Conservation (phyloP, 768 basidiomycete species). For the Pisolithus microcarpus region DNA sequence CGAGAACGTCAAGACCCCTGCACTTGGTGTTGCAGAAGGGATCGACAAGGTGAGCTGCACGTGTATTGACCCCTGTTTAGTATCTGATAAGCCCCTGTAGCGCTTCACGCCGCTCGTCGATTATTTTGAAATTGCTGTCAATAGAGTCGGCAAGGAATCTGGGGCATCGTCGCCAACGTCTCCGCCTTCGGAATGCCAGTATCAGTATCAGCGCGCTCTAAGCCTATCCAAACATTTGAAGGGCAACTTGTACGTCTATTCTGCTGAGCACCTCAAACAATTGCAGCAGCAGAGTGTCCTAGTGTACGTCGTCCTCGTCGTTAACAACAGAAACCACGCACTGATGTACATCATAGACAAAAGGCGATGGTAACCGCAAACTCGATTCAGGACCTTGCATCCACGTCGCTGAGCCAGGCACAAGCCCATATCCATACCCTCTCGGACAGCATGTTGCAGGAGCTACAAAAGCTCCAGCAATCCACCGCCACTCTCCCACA, state of each 20-base stretch:
- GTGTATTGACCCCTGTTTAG: conserved; percentile 12
- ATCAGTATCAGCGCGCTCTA: conserved; percentile 72
- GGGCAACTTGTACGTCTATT: conserved; percentile 57
- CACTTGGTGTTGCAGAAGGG: conserved; percentile 52
- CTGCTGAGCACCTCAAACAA: conserved; percentile 65
- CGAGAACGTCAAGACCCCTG: conserved; percentile 57
- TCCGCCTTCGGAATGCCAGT: conserved; percentile 49
- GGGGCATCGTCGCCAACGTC: conserved; percentile 40
- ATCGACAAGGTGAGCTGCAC: conserved; percentile 57
- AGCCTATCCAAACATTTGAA: conserved; percentile 57
- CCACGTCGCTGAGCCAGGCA: conserved; percentile 48
- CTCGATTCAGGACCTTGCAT: conserved; percentile 51
- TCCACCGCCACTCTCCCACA: conserved; percentile 53
- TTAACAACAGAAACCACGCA: conserved; percentile 1
- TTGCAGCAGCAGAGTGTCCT: conserved; percentile 58
- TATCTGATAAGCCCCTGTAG: conserved; percentile 28
- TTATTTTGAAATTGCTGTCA: conserved; percentile 56
- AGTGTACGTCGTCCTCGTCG: conserved; percentile 38
- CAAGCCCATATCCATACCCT: conserved; percentile 52
- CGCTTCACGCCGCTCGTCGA: conserved; percentile 70
- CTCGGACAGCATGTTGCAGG: conserved; percentile 57
- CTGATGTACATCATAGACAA: conserved; percentile 38
- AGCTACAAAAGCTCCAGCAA: conserved; percentile 59
- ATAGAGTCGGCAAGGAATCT: conserved; percentile 39
- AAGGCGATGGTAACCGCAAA: conserved; percentile 63